phyloP scores from a whole-genome alignment of 345 rosid species.

The Lepidium didymum region DNA sequence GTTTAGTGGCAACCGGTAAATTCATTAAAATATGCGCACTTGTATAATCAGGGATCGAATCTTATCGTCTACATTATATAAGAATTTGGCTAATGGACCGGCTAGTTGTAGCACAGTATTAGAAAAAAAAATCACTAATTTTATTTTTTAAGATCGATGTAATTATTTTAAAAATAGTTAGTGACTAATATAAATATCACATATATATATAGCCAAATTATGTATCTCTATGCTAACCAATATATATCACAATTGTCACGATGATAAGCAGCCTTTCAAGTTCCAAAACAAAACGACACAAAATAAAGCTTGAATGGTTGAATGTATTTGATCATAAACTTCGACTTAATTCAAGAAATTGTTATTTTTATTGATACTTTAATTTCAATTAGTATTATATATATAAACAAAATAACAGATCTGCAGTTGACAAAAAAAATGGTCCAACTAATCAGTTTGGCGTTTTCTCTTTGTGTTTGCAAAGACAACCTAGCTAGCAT shows the following conservation, averaged over 20 bases:
- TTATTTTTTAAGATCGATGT: no score
- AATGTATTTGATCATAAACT: neutral
- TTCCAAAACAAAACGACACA: constrained; percentile 3
- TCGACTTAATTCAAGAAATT: neutral
- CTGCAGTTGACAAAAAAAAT: constrained; percentile 25
- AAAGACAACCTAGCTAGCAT: constrained; percentile 4
- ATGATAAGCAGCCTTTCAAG: constrained; percentile 1
- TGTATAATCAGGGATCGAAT: no score
- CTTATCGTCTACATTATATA: no score
- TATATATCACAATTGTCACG: neutral
- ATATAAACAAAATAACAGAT: constrained; percentile 3
- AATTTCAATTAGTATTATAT: neutral
- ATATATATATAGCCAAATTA: no score
- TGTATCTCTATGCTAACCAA: no score
- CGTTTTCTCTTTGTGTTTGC: constrained; percentile 26
- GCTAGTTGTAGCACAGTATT: no score
- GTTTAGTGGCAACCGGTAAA: no score
- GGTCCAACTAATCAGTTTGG: constrained; percentile 28
- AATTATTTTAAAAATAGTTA: no score
- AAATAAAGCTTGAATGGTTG: neutral
- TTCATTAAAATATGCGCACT: no score
- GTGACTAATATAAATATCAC: no score
- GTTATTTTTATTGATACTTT: neutral
- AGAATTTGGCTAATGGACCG: no score
- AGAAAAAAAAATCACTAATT: no score